Evolutionary conservation across 1,139 yeast genomes (phyloP).

Genomic region (Sugiyamaella grinbergsii): DNA sequence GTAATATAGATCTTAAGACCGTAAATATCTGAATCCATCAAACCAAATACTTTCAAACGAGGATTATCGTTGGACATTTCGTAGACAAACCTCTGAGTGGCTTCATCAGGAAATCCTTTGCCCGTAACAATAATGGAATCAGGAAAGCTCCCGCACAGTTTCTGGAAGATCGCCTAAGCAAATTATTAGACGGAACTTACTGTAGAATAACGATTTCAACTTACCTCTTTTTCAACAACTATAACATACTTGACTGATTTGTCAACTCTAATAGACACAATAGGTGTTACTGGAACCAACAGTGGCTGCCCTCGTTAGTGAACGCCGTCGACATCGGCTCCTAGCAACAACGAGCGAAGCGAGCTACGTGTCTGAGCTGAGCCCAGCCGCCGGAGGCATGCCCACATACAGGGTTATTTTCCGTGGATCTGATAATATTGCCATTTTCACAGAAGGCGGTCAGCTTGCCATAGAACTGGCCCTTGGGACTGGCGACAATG

Average conservation of each 20-base stretch:
- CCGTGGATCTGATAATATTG: constrained; percentile 24
- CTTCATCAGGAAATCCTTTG: constrained; percentile 71
- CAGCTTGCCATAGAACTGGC: constrained; percentile 53
- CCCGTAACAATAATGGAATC: constrained; percentile 52
- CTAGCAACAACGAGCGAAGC: not conserved
- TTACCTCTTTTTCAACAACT: constrained; percentile 66
- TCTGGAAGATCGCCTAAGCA: constrained; percentile 36
- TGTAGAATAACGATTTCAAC: no score
- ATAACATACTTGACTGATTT: constrained; percentile 44
- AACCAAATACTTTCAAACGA: constrained; percentile 51
- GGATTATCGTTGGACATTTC: constrained; percentile 53
- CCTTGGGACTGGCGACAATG: constrained; percentile 64
- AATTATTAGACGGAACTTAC: no score
- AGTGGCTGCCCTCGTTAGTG: constrained; percentile 19
- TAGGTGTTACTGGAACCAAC: constrained; percentile 32
- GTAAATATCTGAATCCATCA: constrained; percentile 66
- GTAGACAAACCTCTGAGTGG: constrained; percentile 62
- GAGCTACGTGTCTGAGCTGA: not conserved
- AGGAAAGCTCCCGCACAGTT: constrained; percentile 26
- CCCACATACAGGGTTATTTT: constrained; percentile 29
- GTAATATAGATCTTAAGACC: constrained; percentile 62
- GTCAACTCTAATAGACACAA: constrained; percentile 28
- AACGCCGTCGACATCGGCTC: not conserved
- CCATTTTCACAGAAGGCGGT: constrained; percentile 31
- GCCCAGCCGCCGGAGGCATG: not conserved